Conservation (phyloP, 192 early-diverging fungal genomes). For the Coemansia sp. region DNA sequence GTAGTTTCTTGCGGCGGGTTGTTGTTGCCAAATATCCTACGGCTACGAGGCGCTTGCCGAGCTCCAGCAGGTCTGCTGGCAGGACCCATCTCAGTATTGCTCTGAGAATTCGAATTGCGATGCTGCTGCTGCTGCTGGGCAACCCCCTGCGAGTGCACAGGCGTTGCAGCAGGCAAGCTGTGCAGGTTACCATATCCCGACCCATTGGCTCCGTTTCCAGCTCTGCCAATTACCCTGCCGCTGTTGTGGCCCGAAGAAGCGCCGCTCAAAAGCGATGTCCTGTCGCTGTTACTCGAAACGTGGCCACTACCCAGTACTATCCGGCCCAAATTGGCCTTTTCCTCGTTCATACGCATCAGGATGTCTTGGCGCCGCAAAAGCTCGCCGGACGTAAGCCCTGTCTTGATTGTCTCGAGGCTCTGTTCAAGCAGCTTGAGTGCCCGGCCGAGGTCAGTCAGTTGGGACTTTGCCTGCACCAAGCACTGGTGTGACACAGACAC, state of each 20-base stretch:
- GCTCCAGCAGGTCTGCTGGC: neutral
- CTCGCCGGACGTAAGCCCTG: conserved; percentile 64
- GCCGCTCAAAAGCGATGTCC: conserved; percentile 32
- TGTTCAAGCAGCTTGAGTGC: conserved; percentile 57
- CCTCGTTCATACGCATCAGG: conserved; percentile 70
- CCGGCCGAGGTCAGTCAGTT: conserved; percentile 59
- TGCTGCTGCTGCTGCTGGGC: conserved; percentile 19
- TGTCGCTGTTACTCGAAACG: conserved; percentile 27
- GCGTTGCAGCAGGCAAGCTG: conserved; percentile 34
- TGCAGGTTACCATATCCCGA: conserved; percentile 7
- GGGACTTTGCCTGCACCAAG: conserved; percentile 75
- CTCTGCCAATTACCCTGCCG: conserved; percentile 35
- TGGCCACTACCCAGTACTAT: conserved; percentile 54
- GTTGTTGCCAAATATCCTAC: conserved; percentile 74
- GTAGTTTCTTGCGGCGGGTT: conserved; percentile 73
- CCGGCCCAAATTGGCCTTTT: conserved; percentile 64
- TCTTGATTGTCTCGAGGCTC: conserved; percentile 43
- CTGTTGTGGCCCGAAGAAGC: conserved; percentile 18
- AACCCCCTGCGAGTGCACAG: conserved; percentile 13
- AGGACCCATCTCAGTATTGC: neutral
- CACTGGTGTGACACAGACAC: conserved; percentile 77
- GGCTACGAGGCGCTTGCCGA: conserved; percentile 34
- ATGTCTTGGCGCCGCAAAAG: conserved; percentile 76
- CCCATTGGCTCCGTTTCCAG: conserved; percentile 19
- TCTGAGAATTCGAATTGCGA: neutral